Percentiles rank a stretch among this genome's conserved stretches.
These are phyloP conservation scores for Medicago ruthenica DNA, from an alignment of 306 rosid genomes.

Conservation along the genomic window DNA sequence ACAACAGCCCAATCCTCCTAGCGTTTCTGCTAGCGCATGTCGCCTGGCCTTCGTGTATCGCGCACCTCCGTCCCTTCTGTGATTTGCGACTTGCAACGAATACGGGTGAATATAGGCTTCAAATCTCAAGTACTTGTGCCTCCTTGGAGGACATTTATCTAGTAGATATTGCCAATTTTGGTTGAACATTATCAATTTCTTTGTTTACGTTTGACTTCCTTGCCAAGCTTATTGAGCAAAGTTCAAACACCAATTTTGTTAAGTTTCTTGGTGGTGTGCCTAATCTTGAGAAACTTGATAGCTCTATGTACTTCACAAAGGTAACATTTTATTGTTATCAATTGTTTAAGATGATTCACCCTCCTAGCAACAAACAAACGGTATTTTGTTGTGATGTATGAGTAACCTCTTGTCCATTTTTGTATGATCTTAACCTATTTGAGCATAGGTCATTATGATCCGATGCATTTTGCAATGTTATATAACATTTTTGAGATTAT, in stretches of 20 bases:
- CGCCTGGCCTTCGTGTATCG: no score
- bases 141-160: constrained; percentile 83
- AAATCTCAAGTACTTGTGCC: constrained; percentile 74
- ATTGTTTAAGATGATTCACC: constrained; percentile 34
- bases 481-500: no score
- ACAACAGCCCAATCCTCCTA: no score
- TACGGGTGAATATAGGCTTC: no score
- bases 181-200: constrained; percentile 60
- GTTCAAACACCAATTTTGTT: constrained; percentile 71
- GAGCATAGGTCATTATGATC: constrained; percentile 76
- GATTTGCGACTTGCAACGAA: no score
- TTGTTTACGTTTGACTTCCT: constrained; percentile 77
- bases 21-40: no score
- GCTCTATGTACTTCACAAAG: no score
- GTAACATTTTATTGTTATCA: not conserved
- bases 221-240: constrained; percentile 66
- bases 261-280: constrained; percentile 90
- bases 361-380: not conserved
- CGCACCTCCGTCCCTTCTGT: no score
- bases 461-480: constrained; percentile 37
- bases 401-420: constrained; percentile 27
- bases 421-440: constrained; percentile 63
- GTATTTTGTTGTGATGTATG: constrained; percentile 7
- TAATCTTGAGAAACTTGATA: constrained; percentile 11
- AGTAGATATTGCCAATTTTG: constrained; percentile 71